These are phyloP conservation scores for Yamadazyma sp. DNA, from an alignment of 1,139 yeast species.

Conservation along the genomic window DNA sequence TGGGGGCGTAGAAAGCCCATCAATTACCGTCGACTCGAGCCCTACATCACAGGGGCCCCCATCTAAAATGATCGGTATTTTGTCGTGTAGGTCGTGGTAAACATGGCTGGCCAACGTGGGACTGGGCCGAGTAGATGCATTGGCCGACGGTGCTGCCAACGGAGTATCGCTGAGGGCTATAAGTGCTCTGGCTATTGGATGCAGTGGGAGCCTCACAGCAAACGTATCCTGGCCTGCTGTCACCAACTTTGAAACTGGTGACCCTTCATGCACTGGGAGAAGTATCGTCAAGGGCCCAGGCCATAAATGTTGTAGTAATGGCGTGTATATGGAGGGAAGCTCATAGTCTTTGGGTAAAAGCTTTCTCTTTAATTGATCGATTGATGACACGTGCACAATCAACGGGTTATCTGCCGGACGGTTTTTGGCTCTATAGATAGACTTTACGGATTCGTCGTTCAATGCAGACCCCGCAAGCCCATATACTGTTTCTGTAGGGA, in stretches of 20 bases:
- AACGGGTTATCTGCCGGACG: constrained; percentile 95
- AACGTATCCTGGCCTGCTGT: constrained; percentile 88
- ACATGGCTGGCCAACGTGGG: constrained; percentile 91
- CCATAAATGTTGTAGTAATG: constrained; percentile 73
- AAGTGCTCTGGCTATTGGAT: constrained; percentile 87
- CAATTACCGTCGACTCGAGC: constrained; percentile 90
- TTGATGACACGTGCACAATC: constrained; percentile 83
- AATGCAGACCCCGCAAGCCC: constrained; percentile 91
- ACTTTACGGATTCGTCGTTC: constrained; percentile 66
- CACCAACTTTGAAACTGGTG: constrained; percentile 67
- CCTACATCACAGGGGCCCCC: constrained; percentile 94
- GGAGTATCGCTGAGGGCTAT: constrained; percentile 87
- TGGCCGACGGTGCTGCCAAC: constrained; percentile 96
- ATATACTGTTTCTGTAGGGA: constrained; percentile 96
- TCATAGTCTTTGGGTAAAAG: constrained; percentile 46
- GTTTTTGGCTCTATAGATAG: constrained; percentile 84
- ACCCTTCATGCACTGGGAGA: constrained; percentile 57
- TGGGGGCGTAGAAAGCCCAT: constrained; percentile 84
- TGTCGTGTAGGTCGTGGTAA: constrained; percentile 70
- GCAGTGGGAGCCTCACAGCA: constrained; percentile 86
- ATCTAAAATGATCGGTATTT: constrained; percentile 82
- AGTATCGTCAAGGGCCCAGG: constrained; percentile 94
- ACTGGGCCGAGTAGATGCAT: constrained; percentile 92
- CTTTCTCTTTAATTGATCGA: constrained; percentile 63
- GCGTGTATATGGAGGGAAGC: constrained; percentile 67